These are phyloP conservation scores for Mycena amicta DNA, from an alignment of 768 basidiomycete genomes.

Conservation along the genomic window DNA sequence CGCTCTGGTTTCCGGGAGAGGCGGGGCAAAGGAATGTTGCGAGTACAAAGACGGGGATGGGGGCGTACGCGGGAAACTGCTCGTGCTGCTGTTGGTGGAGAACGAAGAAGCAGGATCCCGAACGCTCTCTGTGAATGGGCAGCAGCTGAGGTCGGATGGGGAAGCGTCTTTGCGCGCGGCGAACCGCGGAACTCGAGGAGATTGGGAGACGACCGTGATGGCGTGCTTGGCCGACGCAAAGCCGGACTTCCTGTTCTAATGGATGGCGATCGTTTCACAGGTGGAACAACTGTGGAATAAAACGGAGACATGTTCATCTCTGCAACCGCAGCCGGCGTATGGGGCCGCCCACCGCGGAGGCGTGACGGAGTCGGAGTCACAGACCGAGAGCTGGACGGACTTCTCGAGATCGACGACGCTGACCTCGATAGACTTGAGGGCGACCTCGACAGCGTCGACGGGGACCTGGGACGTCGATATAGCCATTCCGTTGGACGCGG, in stretches of 20 bases:
- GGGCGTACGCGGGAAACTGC: conserved; percentile 23
- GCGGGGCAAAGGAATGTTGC: conserved; percentile 21
- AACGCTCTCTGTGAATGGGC: conserved; percentile 20
- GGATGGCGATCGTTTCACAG: conserved; percentile 12
- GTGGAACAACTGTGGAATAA: conserved; percentile 18
- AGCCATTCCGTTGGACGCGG: conserved; percentile 45
- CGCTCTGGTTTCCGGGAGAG: conserved; percentile 20
- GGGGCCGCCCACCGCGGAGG: conserved; percentile 31
- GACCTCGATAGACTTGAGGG: conserved; percentile 20
- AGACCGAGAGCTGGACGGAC: conserved; percentile 26
- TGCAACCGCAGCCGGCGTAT: conserved; percentile 20
- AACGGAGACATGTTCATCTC: conserved; percentile 24
- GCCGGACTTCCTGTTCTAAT: conserved; percentile 13
- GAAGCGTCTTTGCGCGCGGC: conserved; percentile 6
- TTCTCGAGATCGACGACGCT: conserved; percentile 20
- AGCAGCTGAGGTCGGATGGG: conserved; percentile 3
- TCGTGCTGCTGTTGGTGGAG: conserved; percentile 17
- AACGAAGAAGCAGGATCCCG: conserved; percentile 21
- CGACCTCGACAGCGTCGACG: conserved; percentile 26
- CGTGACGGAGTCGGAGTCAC: conserved; percentile 27
- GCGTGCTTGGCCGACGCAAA: conserved; percentile 13
- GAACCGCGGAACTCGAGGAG: conserved; percentile 17
- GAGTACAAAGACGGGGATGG: conserved; percentile 31
- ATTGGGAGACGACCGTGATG: conserved; percentile 23
- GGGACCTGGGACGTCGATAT: conserved; percentile 45